A percentile compares a stretch with the other conserved stretches of the same genome.
These are phyloP conservation scores for Tetrastigma voinierianum DNA, from an alignment of 164 flowering plant species.

Conservation along the genomic window DNA sequence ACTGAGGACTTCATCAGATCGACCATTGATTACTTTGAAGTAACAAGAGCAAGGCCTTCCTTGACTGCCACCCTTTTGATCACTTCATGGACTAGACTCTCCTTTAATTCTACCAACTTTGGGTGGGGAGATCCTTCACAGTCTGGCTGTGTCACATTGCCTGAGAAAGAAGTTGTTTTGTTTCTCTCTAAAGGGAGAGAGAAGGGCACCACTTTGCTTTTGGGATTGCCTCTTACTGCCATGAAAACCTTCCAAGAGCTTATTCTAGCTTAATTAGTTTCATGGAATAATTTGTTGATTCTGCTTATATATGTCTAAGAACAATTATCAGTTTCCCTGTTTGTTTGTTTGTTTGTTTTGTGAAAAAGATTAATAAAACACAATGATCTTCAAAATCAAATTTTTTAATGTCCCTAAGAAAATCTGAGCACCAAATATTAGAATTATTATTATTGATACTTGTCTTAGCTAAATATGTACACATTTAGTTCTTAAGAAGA, in stretches of 20 bases:
- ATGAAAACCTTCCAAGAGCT: slow-evolving; percentile 18
- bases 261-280: too few relatives aligned
- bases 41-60: slow-evolving; percentile 14
- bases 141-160: slow-evolving; percentile 12
- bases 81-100: slow-evolving; percentile 27
- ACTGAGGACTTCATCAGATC: slow-evolving; percentile 24
- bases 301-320: too few relatives aligned
- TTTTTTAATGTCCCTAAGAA: too few relatives aligned
- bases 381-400: too few relatives aligned
- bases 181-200: slow-evolving; percentile 17
- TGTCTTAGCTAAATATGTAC: too few relatives aligned
- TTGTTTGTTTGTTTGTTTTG: too few relatives aligned
- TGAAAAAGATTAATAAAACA: too few relatives aligned
- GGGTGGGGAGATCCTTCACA: slow-evolving; percentile 28
- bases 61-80: slow-evolving; percentile 18
- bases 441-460: too few relatives aligned
- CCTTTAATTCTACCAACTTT: slow-evolving; percentile 19
- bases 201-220: slow-evolving; percentile 7
- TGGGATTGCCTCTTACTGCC: slow-evolving; percentile 23
- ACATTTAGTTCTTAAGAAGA: too few relatives aligned
- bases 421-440: too few relatives aligned
- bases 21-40: slow-evolving; percentile 20
- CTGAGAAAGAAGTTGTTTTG: slow-evolving; percentile 10
- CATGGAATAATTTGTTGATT: too few relatives aligned
- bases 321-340: too few relatives aligned